Evolutionary conservation across 768 basidiomycete species (phyloP).

Genomic region (Coprinopsis strossmayeri): DNA sequence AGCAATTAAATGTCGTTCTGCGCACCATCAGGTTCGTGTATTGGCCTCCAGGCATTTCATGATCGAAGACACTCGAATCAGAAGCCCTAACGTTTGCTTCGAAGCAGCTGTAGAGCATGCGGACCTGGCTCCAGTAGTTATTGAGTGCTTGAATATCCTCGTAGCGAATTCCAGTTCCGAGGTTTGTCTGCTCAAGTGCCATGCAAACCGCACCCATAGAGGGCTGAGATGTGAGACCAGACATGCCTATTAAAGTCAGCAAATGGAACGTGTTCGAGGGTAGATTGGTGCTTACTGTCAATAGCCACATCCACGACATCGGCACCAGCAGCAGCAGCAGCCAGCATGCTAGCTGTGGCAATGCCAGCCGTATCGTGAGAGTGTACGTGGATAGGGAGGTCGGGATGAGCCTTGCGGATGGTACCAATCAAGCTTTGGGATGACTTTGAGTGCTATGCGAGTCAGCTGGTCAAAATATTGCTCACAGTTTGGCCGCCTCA

Average conservation of each 20-base stretch:
- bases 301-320: conserved; percentile 98
- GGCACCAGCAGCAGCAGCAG: conserved; percentile 92
- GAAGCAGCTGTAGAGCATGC: conserved; percentile 92
- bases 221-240: conserved; percentile 95
- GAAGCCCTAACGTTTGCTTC: conserved; percentile 97
- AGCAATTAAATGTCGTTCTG: conserved; percentile 9
- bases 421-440: conserved; percentile 75
- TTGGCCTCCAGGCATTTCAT: conserved; percentile 99
- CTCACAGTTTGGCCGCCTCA: conserved; percentile 83
- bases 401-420: conserved; percentile 93
- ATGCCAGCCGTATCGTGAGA: conserved; percentile 99
- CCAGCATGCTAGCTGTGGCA: conserved; percentile 95
- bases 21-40: conserved; percentile 90
- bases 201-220: conserved; percentile 97
- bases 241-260: conserved; percentile 66
- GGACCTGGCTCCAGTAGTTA: conserved; percentile 96
- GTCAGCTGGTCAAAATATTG: conserved; percentile 8
- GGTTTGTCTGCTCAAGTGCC: conserved; percentile 88
- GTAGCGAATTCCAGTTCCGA: conserved; percentile 95
- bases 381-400: conserved; percentile 98
- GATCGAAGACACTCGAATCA: conserved; percentile 97
- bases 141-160: conserved; percentile 97
- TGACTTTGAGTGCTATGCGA: conserved; percentile 3
- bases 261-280: conserved; percentile 2
- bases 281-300: conserved; percentile 63